Evolutionary conservation across 495 filamentous ascomycete species (phyloP), one percentile per base, ranked within the genome.

Genomic region (Barbatosphaeria neglecta): DNA sequence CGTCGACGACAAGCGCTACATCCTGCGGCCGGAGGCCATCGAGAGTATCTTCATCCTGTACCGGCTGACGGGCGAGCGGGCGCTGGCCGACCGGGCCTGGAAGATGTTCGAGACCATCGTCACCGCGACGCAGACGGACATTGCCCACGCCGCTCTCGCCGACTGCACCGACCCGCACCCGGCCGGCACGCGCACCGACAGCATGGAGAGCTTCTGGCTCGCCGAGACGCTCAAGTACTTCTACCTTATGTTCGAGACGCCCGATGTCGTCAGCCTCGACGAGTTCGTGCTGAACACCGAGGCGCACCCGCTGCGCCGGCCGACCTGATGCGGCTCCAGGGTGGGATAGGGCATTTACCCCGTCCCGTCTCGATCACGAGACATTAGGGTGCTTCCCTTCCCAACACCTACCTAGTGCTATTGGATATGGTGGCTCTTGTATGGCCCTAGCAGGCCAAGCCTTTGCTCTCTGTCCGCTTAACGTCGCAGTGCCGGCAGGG

Each of bases 211-310:
- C 47, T 77, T 76, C 54, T 77, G 73, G 64, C 47, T 69, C 53
- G 76, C 80, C 8, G 83, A 88, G 59, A 87, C 84, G 2, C 56
- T 88, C 44, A 93, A 90, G 55, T 92, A 93, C 59, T 87, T 90
- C 52, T 92, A 87, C 48, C 62, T 92, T 44, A 77, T 89, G 35
- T 94, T 88, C 54, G 81, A 75, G 22, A 80, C 86, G 43, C 80
- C 82, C 1, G 68, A 75, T 49, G 58, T 80, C 33, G 65, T 89
- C 20, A 84, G 72, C 61, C 62, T 93, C 56, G 66, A 69, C 49
- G 59, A 69, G 42, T 64, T 56, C 50, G 59, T 64, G 1, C 54
- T 72, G 37, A 88, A 85, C 53, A 88, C 84, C 3, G 83, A 88
- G 60, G 83, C 84, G 18, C 84, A 88, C 68, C 77, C 83, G 4